Evolutionary conservation across 78 protist species (phyloP).

Genomic region (Dictyostelium intermedium): DNA sequence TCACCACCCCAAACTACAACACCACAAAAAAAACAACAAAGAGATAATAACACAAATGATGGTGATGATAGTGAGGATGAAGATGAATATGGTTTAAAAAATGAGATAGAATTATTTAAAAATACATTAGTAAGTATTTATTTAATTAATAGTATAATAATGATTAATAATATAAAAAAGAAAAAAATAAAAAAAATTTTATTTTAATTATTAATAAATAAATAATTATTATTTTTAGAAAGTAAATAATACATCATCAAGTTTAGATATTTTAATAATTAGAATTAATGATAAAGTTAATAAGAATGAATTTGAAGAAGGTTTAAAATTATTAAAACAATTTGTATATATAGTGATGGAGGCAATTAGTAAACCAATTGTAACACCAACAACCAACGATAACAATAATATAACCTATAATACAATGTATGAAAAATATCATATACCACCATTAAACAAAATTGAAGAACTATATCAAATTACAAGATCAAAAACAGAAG

Average conservation of each 20-base stretch:
- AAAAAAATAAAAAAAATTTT: not conserved
- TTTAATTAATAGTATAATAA: not conserved
- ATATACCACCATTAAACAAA: slow-evolving; percentile 53
- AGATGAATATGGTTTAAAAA: slow-evolving; percentile 12
- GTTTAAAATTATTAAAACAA: slow-evolving; percentile 28
- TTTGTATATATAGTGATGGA: slow-evolving; percentile 50
- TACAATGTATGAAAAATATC: slow-evolving; percentile 15
- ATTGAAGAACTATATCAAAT: slow-evolving; percentile 63
- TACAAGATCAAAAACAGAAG: slow-evolving; percentile 21
- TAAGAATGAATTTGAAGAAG: slow-evolving; percentile 37
- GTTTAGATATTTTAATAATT: slow-evolving; percentile 50
- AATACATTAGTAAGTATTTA: slow-evolving; percentile 27
- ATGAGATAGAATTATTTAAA: slow-evolving; percentile 14
- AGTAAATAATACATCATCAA: slow-evolving; percentile 21
- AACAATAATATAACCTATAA: not conserved
- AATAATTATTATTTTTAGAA: slow-evolving; percentile 3
- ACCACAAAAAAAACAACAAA: not conserved
- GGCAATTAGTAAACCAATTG: not conserved
- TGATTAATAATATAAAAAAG: not conserved
- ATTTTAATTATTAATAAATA: not conserved
- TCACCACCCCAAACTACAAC: not conserved
- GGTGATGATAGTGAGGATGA: not conserved
- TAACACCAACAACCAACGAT: not conserved
- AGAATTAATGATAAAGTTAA: slow-evolving; percentile 36
- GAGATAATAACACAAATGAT: not conserved